phyloP scores from a whole-genome alignment of 129 eudicot species.

The Tanacetum coccineum region DNA sequence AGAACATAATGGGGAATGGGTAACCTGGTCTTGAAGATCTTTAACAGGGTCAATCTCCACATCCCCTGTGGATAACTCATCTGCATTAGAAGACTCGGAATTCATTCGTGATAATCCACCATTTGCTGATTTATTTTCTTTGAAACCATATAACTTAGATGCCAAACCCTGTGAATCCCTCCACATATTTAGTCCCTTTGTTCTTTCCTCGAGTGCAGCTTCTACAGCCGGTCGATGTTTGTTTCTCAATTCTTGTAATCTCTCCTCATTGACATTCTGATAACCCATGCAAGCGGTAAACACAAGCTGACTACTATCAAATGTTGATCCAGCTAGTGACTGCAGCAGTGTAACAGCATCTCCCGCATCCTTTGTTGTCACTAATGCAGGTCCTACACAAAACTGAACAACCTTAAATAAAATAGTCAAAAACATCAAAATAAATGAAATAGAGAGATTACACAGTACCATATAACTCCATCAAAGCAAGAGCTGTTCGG shows the following conservation, averaged over 20 bases:
- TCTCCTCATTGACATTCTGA: constrained; percentile 71
- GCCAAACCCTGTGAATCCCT: constrained; percentile 73
- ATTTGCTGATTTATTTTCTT: constrained; percentile 43
- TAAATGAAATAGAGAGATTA: constrained; percentile 19
- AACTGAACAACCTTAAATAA: constrained; percentile 29
- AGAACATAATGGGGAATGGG: not conserved
- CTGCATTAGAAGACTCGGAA: constrained; percentile 45
- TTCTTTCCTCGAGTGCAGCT: constrained; percentile 73
- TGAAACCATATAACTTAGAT: constrained; percentile 68
- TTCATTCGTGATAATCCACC: constrained; percentile 44
- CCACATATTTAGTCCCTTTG: constrained; percentile 57
- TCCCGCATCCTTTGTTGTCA: constrained; percentile 97
- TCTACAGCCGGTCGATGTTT: constrained; percentile 86
- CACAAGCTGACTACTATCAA: constrained; percentile 98
- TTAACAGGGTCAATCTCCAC: constrained; percentile 57
- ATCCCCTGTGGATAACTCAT: constrained; percentile 45
- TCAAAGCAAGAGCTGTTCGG: constrained; percentile 84
- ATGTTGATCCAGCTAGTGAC: constrained; percentile 93
- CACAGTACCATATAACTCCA: constrained; percentile 88
- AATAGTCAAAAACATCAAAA: constrained; percentile 4
- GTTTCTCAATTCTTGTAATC: constrained; percentile 65
- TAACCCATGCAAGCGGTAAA: constrained; percentile 98
- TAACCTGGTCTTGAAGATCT: constrained; percentile 93
- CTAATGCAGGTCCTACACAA: constrained; percentile 93
- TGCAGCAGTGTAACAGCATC: constrained; percentile 94